phyloP scores from a whole-genome alignment of 148 eudicot genomes.

The Arctostaphylos glauca region DNA sequence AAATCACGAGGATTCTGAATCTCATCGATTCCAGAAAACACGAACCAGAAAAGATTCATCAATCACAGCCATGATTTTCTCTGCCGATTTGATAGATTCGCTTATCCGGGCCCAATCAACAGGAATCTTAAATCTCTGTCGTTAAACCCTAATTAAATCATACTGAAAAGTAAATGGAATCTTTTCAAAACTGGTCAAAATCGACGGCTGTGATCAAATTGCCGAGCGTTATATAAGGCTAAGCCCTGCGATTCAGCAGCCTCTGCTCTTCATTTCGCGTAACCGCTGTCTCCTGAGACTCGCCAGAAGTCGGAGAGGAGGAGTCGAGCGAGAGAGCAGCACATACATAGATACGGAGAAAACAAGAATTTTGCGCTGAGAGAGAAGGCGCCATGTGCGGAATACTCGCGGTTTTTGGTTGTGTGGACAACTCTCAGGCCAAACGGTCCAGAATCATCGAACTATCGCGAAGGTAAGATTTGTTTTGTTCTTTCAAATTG shows the following conservation, averaged over 20 bases:
- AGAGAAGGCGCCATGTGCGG: slow-evolving; percentile 71
- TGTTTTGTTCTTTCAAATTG: background rate
- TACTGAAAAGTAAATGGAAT: background rate
- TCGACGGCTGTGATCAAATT: slow-evolving; percentile 31
- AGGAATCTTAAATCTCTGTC: background rate
- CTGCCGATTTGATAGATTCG: background rate
- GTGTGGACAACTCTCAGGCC: slow-evolving; percentile 67
- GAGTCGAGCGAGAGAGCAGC: background rate
- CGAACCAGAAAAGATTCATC: too few species aligned
- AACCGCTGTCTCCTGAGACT: background rate
- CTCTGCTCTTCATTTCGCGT: background rate
- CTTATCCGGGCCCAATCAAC: background rate
- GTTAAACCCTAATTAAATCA: slow-evolving; percentile 25
- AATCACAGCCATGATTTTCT: too few species aligned
- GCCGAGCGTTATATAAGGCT: background rate
- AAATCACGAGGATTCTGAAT: too few species aligned
- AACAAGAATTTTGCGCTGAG: slow-evolving; percentile 9
- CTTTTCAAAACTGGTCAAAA: slow-evolving; percentile 20
- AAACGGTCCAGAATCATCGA: slow-evolving; percentile 84
- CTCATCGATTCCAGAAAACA: too few species aligned
- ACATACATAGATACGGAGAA: background rate
- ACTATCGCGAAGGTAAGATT: slow-evolving; percentile 66
- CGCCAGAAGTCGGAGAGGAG: background rate
- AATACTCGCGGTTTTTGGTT: slow-evolving; percentile 88
- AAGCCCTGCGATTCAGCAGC: background rate